phyloP scores from a whole-genome alignment of 495 filamentous ascomycete genomes.

The Oidiodendron maius region DNA sequence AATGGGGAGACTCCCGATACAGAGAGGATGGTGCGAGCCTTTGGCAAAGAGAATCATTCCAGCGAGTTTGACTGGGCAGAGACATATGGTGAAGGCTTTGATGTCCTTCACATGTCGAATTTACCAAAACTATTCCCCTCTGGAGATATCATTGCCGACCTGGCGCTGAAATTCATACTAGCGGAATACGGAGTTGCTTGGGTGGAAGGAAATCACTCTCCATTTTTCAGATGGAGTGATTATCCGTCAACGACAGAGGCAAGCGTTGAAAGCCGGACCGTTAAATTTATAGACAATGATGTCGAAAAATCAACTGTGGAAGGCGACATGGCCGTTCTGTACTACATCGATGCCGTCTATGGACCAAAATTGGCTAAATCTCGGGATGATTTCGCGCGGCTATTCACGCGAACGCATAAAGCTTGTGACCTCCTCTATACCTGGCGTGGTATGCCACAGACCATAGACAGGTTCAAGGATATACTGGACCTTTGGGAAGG shows the following conservation, averaged over 20 bases:
- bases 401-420: slow-evolving; percentile 32
- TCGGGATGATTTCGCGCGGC: slow-evolving; percentile 27
- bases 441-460: slow-evolving; percentile 25
- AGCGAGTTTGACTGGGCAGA: slow-evolving; percentile 71
- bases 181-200: slow-evolving; percentile 55
- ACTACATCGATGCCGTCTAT: slow-evolving; percentile 50
- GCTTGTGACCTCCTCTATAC: slow-evolving; percentile 30
- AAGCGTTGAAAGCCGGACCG: slow-evolving; percentile 23
- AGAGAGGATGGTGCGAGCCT: slow-evolving; percentile 66
- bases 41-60: slow-evolving; percentile 78
- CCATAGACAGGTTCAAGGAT: slow-evolving; percentile 25
- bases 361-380: slow-evolving; percentile 18
- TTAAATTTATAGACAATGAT: slow-evolving; percentile 53
- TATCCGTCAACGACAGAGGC: slow-evolving; percentile 22
- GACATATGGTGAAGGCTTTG: slow-evolving; percentile 75
- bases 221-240: slow-evolving; percentile 27
- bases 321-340: slow-evolving; percentile 43
- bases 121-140: slow-evolving; percentile 48
- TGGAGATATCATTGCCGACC: slow-evolving; percentile 47
- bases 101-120: slow-evolving; percentile 69
- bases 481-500: slow-evolving; percentile 44
- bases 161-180: slow-evolving; percentile 50
- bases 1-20: slow-evolving; percentile 63
- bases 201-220: slow-evolving; percentile 37
- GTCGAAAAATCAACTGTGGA: slow-evolving; percentile 35